phyloP scores from a whole-genome alignment of 2,329 filamentous ascomycete species.

The Xylogone sp. region DNA sequence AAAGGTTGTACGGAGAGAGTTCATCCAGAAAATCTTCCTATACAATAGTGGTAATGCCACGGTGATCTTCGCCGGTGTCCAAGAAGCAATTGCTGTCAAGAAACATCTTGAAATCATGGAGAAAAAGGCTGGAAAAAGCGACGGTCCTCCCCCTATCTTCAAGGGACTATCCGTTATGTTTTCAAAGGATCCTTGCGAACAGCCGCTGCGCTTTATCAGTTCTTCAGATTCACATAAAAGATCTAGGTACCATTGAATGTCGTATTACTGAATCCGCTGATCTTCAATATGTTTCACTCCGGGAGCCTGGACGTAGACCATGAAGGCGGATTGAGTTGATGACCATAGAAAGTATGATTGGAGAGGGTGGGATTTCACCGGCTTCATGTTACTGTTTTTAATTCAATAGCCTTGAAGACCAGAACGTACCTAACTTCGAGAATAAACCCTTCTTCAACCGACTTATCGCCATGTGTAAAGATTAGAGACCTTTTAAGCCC shows the following conservation, averaged over 20 bases:
- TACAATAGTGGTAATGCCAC: constrained; percentile 30
- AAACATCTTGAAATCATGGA: constrained; percentile 16
- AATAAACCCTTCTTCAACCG: too few relatives aligned
- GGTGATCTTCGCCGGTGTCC: constrained; percentile 24
- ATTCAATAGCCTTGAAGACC: neutral
- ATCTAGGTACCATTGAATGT: neutral
- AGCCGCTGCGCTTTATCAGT: constrained; percentile 7
- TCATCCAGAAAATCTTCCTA: constrained; percentile 22
- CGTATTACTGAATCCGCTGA: too few relatives aligned
- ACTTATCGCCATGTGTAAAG: too few relatives aligned
- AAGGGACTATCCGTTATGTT: constrained; percentile 19
- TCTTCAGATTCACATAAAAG: neutral
- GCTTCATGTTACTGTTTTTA: too few relatives aligned
- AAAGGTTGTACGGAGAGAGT: constrained; percentile 17
- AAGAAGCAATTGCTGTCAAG: constrained; percentile 22
- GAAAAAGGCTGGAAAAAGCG: constrained; percentile 1
- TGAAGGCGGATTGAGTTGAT: too few relatives aligned
- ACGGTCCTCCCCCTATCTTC: constrained; percentile 13
- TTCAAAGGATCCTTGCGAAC: constrained; percentile 23
- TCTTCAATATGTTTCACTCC: too few relatives aligned
- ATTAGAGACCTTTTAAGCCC: too few relatives aligned
- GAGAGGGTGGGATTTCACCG: too few relatives aligned
- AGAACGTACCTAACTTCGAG: neutral
- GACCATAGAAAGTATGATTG: too few relatives aligned
- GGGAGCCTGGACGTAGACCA: too few relatives aligned